A percentile compares a stretch with the other conserved stretches of the same genome.
Evolutionary conservation across 495 filamentous ascomycete genomes (phyloP).

Genomic region (Neurospora pannonica): DNA sequence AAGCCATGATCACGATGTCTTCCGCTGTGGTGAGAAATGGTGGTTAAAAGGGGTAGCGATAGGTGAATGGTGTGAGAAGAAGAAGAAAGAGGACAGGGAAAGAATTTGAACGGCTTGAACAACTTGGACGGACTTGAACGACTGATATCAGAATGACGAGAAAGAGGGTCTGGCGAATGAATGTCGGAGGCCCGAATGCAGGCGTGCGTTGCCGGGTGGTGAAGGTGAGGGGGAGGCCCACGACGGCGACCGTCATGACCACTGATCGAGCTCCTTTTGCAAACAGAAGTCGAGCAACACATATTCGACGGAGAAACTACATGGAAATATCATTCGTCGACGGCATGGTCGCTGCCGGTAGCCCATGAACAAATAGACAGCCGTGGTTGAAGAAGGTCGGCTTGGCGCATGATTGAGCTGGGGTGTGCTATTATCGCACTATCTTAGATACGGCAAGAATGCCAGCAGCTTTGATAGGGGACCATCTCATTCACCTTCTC

Average conservation of each 20-base stretch:
- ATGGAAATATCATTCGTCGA: background rate
- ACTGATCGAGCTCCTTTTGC: background rate
- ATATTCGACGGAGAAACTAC: background rate
- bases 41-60: background rate
- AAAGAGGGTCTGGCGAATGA: background rate
- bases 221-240: background rate
- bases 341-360: background rate
- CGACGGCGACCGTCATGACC: background rate
- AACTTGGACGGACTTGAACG: rapidly evolving
- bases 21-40: background rate
- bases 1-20: background rate
- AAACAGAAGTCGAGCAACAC: background rate
- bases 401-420: background rate
- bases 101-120: background rate
- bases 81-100: too few relatives aligned
- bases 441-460: background rate
- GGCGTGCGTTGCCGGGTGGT: background rate
- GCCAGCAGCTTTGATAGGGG: rapidly evolving
- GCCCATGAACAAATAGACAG: background rate
- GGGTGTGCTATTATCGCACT: background rate
- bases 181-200: background rate
- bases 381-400: background rate
- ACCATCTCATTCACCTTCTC: background rate
- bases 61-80: background rate
- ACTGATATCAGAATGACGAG: background rate